These are phyloP conservation scores for Cladosporium sp. DNA, from an alignment of 2,329 filamentous ascomycete species.

Conservation along the genomic window DNA sequence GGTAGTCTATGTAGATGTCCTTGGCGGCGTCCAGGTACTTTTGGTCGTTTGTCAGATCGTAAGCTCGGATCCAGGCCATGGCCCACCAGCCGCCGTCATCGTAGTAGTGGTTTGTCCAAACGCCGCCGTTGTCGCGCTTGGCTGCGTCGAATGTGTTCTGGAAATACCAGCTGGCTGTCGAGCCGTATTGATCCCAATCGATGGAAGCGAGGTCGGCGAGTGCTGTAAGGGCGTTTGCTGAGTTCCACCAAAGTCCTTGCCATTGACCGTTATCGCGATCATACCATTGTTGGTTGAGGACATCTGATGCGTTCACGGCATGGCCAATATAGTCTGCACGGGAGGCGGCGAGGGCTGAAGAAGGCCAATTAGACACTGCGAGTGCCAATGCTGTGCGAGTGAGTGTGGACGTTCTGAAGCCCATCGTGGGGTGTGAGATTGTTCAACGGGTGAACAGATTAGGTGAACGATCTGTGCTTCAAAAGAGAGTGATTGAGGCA, in stretches of 20 bases:
- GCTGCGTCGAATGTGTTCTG: slow-evolving; percentile 37
- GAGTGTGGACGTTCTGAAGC: slow-evolving; percentile 9
- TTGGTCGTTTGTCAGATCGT: slow-evolving; percentile 44
- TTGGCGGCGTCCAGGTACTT: slow-evolving; percentile 45
- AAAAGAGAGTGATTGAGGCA: neutral
- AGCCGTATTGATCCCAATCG: slow-evolving; percentile 29
- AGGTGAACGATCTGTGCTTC: neutral
- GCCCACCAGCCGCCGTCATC: slow-evolving; percentile 54
- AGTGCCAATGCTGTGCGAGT: slow-evolving; percentile 3
- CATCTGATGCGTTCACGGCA: slow-evolving; percentile 15
- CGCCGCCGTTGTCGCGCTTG: slow-evolving; percentile 17
- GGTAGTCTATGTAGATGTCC: slow-evolving; percentile 44
- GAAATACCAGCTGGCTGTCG: slow-evolving; percentile 38
- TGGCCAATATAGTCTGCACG: slow-evolving; percentile 10
- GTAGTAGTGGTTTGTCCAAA: slow-evolving; percentile 44
- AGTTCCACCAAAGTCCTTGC: slow-evolving; percentile 71
- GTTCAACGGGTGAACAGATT: neutral
- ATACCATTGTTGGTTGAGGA: slow-evolving; percentile 17
- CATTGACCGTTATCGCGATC: slow-evolving; percentile 46
- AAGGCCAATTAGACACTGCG: slow-evolving; percentile 6
- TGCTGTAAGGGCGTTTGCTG: slow-evolving; percentile 61
- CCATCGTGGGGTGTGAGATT: slow-evolving; percentile 1
- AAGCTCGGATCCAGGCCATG: slow-evolving; percentile 49
- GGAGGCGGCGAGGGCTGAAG: slow-evolving; percentile 9
- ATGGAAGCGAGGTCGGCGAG: slow-evolving; percentile 51